Evolutionary conservation across 2,329 filamentous ascomycete species (phyloP), one percentile per base, ranked within the genome.

Genomic region (Colletotrichum gloeosporioides): DNA sequence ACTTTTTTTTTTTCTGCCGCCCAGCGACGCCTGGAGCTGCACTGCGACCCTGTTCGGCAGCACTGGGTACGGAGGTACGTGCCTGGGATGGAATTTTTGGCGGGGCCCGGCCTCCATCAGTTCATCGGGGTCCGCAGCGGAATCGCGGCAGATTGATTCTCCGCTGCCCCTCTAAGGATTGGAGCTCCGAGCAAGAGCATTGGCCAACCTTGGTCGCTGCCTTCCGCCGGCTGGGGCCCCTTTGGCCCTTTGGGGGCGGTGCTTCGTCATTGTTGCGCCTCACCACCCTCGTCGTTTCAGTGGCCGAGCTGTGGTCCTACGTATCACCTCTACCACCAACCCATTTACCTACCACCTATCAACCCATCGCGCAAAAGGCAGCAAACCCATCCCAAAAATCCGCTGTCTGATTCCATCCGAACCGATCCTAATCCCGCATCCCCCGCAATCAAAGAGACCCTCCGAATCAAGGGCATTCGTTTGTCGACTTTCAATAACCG

Each of bases 211-310:
- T 59, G 39, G 71, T 49, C 36, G 44, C 63, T 69, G 63, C 62
- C 62, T 55, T 49, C 59, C 44, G n/a, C 44, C 12, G 44, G 44
- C n/a, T 53, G 44, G 44, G 44, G 44, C 44, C 44, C 44, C 44
- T 53, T 63, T 61, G 55, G 49, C 44, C 44, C 44, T 53, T 63
- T 44, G 31, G 49, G 75, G 65, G 59, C 57, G 65, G 62, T 65
- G 77, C 79, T 79, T 81, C 80, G 79, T 81, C 80, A 81, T 81
- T 78, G 78, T 81, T 80, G 78, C 80, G 79, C 79, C 79, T 80
- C 72, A 76, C 44, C 62, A 63, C 64, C 61, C 59, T 71, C 65
- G 70, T 77, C 64, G 76, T 77, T 77, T 77, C 69, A 74, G 65
- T 77, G 75, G 44, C 53, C 74, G 65, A 77, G 70, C 69, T 62